phyloP scores from a whole-genome alignment of 1,284 basidiomycete species.

The Sporisorium iseilematis-ciliati region DNA sequence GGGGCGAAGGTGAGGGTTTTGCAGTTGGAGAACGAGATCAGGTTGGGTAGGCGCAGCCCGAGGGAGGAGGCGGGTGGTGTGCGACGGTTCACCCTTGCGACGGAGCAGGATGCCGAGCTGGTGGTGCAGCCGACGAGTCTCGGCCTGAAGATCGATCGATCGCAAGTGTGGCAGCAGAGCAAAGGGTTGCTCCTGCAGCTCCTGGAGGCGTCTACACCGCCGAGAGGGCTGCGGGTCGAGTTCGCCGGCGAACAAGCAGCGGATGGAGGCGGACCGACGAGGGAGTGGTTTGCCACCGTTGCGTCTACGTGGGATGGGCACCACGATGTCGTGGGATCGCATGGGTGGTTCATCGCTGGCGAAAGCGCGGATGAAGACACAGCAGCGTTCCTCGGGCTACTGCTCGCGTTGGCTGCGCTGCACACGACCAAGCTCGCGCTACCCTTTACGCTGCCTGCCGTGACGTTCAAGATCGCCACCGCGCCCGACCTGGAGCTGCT shows the following conservation, averaged over 20 bases:
- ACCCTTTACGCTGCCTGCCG: constrained; percentile 30
- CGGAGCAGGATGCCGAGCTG: constrained; percentile 15
- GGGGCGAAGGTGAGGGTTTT: constrained; percentile 54
- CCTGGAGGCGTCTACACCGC: constrained; percentile 22
- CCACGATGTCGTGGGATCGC: constrained; percentile 7
- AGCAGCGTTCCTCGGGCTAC: constrained; percentile 43
- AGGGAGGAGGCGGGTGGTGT: neutral
- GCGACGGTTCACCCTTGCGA: neutral
- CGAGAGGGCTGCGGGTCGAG: constrained; percentile 40
- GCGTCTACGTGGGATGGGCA: constrained; percentile 24
- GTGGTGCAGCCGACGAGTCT: constrained; percentile 22
- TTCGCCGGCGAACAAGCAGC: constrained; percentile 55
- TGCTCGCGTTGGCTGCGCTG: constrained; percentile 51
- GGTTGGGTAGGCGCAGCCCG: constrained; percentile 11
- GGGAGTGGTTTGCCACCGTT: constrained; percentile 57
- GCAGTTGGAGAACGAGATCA: constrained; percentile 50
- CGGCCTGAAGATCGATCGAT: constrained; percentile 29
- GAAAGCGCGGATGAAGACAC: constrained; percentile 9
- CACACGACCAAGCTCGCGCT: constrained; percentile 51
- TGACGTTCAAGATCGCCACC: constrained; percentile 37
- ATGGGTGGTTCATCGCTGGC: constrained; percentile 26
- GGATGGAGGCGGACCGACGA: constrained; percentile 56
- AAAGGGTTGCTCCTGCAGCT: constrained; percentile 23
- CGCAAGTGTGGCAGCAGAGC: constrained; percentile 28
- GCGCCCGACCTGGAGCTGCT: constrained; percentile 6